Percentiles rank a stretch among this genome's conserved stretches.
These are phyloP conservation scores for Saccharomycopsis schoenii DNA, from an alignment of 805 yeast species.

Conservation along the genomic window DNA sequence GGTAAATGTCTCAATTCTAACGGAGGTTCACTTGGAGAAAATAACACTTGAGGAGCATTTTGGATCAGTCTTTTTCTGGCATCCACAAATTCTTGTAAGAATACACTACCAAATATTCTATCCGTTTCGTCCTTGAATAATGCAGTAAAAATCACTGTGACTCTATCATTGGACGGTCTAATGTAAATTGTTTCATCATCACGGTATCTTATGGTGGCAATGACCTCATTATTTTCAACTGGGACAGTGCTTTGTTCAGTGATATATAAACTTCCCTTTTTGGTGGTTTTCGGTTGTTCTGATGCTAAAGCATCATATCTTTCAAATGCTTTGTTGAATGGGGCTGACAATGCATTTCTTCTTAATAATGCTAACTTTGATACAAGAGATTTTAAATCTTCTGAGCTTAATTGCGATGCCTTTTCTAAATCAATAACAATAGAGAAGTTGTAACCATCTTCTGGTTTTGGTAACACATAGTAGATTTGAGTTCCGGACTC, in stretches of 20 bases:
- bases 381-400: constrained; percentile 43
- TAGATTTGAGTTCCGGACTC: constrained; percentile 27
- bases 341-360: constrained; percentile 84
- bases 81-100: constrained; percentile 88
- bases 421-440: constrained; percentile 51
- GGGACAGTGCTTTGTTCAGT: constrained; percentile 25
- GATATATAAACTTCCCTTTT: constrained; percentile 28
- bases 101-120: constrained; percentile 79
- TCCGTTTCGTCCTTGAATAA: constrained; percentile 95
- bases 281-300: constrained; percentile 25
- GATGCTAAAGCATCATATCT: constrained; percentile 62
- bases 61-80: constrained; percentile 94
- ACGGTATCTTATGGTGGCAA: constrained; percentile 65
- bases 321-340: constrained; percentile 77
- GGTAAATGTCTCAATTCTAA: constrained; percentile 55
- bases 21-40: constrained; percentile 87
- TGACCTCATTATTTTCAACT: constrained; percentile 42
- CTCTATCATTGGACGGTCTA: constrained; percentile 90
- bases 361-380: constrained; percentile 65
- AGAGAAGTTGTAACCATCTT: constrained; percentile 76
- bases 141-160: constrained; percentile 92
- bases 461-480: constrained; percentile 36
- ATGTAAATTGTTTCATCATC: constrained; percentile 88
- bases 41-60: constrained; percentile 96
- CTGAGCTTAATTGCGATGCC: constrained; percentile 28